phyloP scores from a whole-genome alignment of 2,329 filamentous ascomycete genomes.

The Sordariomycetes sp. region DNA sequence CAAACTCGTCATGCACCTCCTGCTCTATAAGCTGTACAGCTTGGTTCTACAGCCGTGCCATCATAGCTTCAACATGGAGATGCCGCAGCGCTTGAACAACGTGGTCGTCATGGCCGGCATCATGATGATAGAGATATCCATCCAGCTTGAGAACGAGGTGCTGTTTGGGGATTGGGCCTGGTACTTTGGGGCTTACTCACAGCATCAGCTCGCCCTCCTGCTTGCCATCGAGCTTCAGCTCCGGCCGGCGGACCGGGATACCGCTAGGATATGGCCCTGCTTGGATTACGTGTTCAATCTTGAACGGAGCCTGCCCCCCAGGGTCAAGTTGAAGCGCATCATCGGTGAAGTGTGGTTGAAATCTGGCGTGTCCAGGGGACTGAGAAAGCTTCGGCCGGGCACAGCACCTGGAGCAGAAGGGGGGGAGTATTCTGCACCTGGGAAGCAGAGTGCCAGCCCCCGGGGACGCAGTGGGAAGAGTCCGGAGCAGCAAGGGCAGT shows the following conservation, averaged over 20 bases:
- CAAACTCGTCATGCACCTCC: conserved; percentile 52
- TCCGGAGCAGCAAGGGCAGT: background rate
- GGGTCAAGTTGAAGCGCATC: conserved; percentile 49
- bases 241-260: conserved; percentile 43
- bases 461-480: background rate
- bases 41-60: conserved; percentile 62
- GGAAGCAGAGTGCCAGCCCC: background rate
- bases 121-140: conserved; percentile 35
- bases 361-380: conserved; percentile 37
- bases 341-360: conserved; percentile 46
- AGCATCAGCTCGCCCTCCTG: conserved; percentile 61
- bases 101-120: conserved; percentile 53
- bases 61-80: conserved; percentile 26
- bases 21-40: conserved; percentile 52
- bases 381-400: background rate
- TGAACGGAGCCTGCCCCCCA: conserved; percentile 35
- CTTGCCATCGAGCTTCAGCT: conserved; percentile 58
- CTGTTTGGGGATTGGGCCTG: conserved; percentile 51
- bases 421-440: background rate
- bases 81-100: conserved; percentile 53
- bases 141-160: conserved; percentile 31
- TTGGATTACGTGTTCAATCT: conserved; percentile 63
- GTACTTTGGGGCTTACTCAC: conserved; percentile 62
- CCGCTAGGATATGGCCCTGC: conserved; percentile 58
- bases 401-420: background rate